These are phyloP conservation scores for Cercospora sp. DNA, from an alignment of 2,329 filamentous ascomycete genomes.

Conservation along the genomic window DNA sequence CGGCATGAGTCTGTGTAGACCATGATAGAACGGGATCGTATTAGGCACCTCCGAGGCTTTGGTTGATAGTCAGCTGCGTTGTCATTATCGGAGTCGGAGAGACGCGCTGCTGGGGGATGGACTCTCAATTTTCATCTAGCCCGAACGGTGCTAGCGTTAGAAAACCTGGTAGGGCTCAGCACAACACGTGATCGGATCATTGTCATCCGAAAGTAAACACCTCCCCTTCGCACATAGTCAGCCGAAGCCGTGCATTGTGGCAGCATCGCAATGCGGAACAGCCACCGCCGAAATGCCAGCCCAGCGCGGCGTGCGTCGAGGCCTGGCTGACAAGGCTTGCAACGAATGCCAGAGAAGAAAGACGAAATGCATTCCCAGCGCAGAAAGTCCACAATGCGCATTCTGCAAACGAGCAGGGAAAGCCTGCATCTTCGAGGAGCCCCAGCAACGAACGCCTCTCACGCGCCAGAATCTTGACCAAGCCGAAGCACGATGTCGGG, in stretches of 20 bases:
- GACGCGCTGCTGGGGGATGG: no score
- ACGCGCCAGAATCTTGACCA: slow-evolving; percentile 43
- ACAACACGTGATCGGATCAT: neutral
- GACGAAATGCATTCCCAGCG: slow-evolving; percentile 28
- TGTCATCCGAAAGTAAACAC: neutral
- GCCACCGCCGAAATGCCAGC: slow-evolving; percentile 11
- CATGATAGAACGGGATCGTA: no score
- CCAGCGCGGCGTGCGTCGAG: slow-evolving; percentile 6
- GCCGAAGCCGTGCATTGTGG: neutral
- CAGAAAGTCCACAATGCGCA: slow-evolving; percentile 40
- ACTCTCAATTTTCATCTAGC: neutral
- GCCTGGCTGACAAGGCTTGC: slow-evolving; percentile 26
- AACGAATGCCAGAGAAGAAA: slow-evolving; percentile 33
- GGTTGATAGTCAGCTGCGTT: no score
- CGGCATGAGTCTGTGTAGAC: no score
- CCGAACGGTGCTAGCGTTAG: neutral
- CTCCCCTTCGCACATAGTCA: neutral
- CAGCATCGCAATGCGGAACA: neutral
- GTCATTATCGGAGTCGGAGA: no score
- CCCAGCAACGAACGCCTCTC: slow-evolving; percentile 40
- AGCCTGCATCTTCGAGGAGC: slow-evolving; percentile 40
- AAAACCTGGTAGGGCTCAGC: neutral
- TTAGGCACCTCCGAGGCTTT: no score
- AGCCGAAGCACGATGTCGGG: slow-evolving; percentile 36
- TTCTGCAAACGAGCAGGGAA: slow-evolving; percentile 39